phyloP scores from a whole-genome alignment of 208 protist genomes.

The Crithidia thermophila region DNA sequence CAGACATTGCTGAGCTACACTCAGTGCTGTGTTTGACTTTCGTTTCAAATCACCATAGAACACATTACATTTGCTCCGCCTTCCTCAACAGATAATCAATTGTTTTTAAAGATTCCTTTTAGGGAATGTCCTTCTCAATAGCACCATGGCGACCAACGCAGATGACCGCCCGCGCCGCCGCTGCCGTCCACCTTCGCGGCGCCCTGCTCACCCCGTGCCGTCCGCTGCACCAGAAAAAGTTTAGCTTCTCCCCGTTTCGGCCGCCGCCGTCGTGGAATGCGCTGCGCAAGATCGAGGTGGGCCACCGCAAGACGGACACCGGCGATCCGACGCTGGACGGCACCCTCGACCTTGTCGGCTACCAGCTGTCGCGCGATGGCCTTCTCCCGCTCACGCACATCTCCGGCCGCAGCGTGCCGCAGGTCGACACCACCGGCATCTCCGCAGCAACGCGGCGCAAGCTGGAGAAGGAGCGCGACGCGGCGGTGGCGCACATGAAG shows the following conservation, averaged over 20 bases:
- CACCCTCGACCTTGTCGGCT: slow-evolving; percentile 82
- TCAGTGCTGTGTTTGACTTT: too few relatives aligned
- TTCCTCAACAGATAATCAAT: neutral
- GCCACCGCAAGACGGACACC: slow-evolving; percentile 57
- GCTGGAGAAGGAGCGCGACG: slow-evolving; percentile 53
- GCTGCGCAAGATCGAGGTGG: slow-evolving; percentile 69
- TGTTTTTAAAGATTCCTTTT: slow-evolving; percentile 3
- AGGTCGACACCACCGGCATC: slow-evolving; percentile 27
- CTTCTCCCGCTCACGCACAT: slow-evolving; percentile 63
- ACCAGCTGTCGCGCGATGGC: slow-evolving; percentile 87
- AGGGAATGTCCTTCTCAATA: neutral
- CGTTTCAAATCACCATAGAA: too few relatives aligned
- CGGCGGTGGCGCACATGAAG: slow-evolving; percentile 55
- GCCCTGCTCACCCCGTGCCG: slow-evolving; percentile 30
- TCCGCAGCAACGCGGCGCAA: slow-evolving; percentile 37
- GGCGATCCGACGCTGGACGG: slow-evolving; percentile 79
- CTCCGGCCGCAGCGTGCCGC: slow-evolving; percentile 27
- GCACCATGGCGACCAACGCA: slow-evolving; percentile 1
- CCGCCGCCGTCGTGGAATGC: slow-evolving; percentile 69
- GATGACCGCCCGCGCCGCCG: neutral
- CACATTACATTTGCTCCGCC: neutral
- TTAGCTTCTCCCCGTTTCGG: slow-evolving; percentile 25
- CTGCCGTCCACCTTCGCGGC: neutral
- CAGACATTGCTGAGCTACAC: neutral
- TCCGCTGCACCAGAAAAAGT: slow-evolving; percentile 27